A percentile compares a stretch with the other conserved stretches of the same genome.
Conservation (phyloP, 2,329 filamentous ascomycete species). For the Colletotrichum liriopes region DNA sequence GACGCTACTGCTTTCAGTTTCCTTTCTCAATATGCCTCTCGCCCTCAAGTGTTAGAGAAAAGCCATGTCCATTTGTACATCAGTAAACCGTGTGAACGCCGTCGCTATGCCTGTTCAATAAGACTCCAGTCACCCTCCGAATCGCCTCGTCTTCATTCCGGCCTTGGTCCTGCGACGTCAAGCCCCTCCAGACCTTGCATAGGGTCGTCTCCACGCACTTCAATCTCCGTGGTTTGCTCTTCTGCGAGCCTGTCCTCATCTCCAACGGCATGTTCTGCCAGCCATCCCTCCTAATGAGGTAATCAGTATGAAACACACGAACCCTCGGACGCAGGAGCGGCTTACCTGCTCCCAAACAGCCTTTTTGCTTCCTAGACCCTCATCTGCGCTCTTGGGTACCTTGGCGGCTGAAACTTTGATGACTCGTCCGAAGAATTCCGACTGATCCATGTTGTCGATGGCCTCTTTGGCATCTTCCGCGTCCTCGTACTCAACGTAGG, state of each 20-base stretch:
- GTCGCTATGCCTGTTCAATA: constrained; percentile 58
- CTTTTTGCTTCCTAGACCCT: constrained; percentile 92
- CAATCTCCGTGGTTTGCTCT: constrained; percentile 68
- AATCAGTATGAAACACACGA: not conserved
- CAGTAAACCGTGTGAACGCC: constrained; percentile 56
- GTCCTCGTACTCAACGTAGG: constrained; percentile 95
- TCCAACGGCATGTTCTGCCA: constrained; percentile 88
- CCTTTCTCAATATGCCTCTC: constrained; percentile 37
- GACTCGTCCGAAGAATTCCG: constrained; percentile 92
- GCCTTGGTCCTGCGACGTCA: constrained; percentile 93
- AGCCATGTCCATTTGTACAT: constrained; percentile 33
- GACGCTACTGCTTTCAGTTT: constrained; percentile 40
- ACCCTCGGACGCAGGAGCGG: constrained; percentile 24
- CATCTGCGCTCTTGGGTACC: constrained; percentile 88
- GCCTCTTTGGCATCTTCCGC: constrained; percentile 90
- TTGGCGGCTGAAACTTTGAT: constrained; percentile 95
- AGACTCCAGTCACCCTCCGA: constrained; percentile 41
- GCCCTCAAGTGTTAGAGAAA: constrained; percentile 15
- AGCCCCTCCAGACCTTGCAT: constrained; percentile 97
- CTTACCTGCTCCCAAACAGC: constrained; percentile 97
- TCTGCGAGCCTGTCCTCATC: constrained; percentile 81
- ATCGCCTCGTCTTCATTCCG: constrained; percentile 67
- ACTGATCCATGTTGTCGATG: constrained; percentile 99
- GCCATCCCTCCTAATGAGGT: constrained; percentile 84
- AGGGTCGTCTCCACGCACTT: constrained; percentile 79